A percentile compares a stretch with the other conserved stretches of the same genome.
Evolutionary conservation across 169 alveolate genomes (phyloP).

Genomic region (Plasmodium reichenowi): DNA sequence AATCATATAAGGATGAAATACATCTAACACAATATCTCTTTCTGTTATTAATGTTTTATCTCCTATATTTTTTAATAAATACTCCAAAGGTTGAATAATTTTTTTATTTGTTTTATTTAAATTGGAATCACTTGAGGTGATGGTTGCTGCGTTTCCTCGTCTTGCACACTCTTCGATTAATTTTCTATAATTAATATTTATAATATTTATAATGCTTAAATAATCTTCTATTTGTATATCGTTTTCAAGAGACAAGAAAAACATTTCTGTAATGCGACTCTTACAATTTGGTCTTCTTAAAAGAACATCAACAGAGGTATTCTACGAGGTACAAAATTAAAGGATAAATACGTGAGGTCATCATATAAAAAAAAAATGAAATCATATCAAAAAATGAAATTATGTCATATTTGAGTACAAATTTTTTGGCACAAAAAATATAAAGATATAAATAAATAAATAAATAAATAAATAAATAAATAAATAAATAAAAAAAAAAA

Average conservation of each 20-base stretch:
- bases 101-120: constrained; percentile 19
- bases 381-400: too few relatives aligned
- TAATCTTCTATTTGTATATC: constrained; percentile 62
- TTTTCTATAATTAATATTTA: constrained; percentile 37
- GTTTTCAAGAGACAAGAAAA: constrained; percentile 41
- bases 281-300: constrained; percentile 66
- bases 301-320: constrained; percentile 63
- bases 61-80: constrained; percentile 26
- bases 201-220: constrained; percentile 36
- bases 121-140: background rate
- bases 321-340: constrained; percentile 1
- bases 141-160: background rate
- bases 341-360: background rate
- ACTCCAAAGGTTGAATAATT: constrained; percentile 41
- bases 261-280: constrained; percentile 59
- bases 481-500: background rate
- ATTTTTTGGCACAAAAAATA: too few relatives aligned
- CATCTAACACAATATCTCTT: constrained; percentile 61
- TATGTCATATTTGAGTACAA: too few relatives aligned
- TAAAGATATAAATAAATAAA: too few relatives aligned
- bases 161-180: constrained; percentile 52
- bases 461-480: background rate
- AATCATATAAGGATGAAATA: constrained; percentile 45
- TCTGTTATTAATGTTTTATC: constrained; percentile 59
- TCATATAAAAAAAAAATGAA: too few relatives aligned